Percentiles rank a stretch among this genome's conserved stretches.
phyloP scores from a whole-genome alignment of 2,329 filamentous ascomycete genomes.

The Cladophialophora exuberans region DNA sequence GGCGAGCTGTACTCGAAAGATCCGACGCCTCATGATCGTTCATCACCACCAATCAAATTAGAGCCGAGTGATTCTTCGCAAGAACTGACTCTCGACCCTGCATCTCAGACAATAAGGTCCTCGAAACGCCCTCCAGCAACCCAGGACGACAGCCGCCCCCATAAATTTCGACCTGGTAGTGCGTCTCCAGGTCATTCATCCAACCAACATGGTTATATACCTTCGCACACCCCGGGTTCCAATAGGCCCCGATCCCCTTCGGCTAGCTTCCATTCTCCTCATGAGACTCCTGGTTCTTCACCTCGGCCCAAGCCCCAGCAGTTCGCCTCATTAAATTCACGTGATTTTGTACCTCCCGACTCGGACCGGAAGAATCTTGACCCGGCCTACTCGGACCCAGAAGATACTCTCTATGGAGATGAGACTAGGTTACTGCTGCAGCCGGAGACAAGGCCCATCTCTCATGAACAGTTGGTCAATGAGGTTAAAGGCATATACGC shows the following conservation, averaged over 20 bases:
- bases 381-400: not conserved
- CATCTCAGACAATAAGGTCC: constrained; percentile 3
- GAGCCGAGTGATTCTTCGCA: constrained; percentile 7
- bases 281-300: constrained; percentile 20
- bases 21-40: not conserved
- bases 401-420: constrained; percentile 4
- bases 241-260: constrained; percentile 15
- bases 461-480: constrained; percentile 75
- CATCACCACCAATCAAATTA: constrained; percentile 7
- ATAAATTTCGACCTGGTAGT: constrained; percentile 20
- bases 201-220: constrained; percentile 3
- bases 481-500: constrained; percentile 71
- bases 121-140: constrained; percentile 24
- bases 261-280: constrained; percentile 12
- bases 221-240: constrained; percentile 8
- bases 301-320: not conserved
- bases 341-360: not conserved
- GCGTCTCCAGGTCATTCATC: constrained; percentile 20
- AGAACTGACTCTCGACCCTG: not conserved
- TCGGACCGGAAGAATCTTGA: not conserved
- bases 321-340: not conserved
- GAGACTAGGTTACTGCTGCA: constrained; percentile 44
- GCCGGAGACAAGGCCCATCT: constrained; percentile 69
- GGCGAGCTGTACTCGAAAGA: no score
- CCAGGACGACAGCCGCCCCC: constrained; percentile 13